Percentiles rank a stretch among this genome's conserved stretches.
These are phyloP conservation scores for Aspergillus conjunctus DNA, from an alignment of 495 filamentous ascomycete genomes.

Conservation along the genomic window DNA sequence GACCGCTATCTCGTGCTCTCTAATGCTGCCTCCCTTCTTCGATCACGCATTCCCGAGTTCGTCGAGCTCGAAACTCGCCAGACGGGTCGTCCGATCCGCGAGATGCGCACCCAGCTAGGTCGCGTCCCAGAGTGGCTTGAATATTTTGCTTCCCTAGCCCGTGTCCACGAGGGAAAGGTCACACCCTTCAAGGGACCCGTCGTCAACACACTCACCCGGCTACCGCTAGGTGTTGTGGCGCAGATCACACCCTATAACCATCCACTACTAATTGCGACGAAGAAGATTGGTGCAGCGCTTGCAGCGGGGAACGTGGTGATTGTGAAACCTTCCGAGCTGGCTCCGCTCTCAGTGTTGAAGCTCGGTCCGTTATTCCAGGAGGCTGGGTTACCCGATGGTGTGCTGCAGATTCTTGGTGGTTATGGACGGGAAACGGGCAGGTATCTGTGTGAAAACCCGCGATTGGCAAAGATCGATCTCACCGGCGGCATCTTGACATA, in stretches of 20 bases:
- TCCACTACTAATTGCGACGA: constrained; percentile 63
- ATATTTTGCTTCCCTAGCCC: constrained; percentile 61
- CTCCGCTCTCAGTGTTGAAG: constrained; percentile 57
- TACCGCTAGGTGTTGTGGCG: constrained; percentile 63
- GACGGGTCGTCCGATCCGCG: constrained; percentile 63
- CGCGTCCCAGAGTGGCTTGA: constrained; percentile 65
- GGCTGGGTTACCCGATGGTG: constrained; percentile 59
- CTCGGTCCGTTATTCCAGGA: constrained; percentile 54
- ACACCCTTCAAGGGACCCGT: constrained; percentile 61
- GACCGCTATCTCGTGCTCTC: constrained; percentile 59
- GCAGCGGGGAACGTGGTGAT: constrained; percentile 65
- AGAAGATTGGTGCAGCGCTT: constrained; percentile 63
- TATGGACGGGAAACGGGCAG: constrained; percentile 56
- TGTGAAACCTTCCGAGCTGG: constrained; percentile 63
- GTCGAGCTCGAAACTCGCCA: constrained; percentile 60
- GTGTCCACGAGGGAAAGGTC: constrained; percentile 61
- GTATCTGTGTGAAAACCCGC: constrained; percentile 53
- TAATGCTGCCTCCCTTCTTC: constrained; percentile 54
- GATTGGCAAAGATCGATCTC: constrained; percentile 62
- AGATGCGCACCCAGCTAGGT: constrained; percentile 66
- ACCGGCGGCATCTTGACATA: constrained; percentile 58
- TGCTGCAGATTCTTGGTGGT: constrained; percentile 59
- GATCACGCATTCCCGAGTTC: constrained; percentile 49
- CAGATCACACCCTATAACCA: constrained; percentile 70
- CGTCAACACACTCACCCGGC: constrained; percentile 61